These are phyloP conservation scores for Parietaria judaica DNA, from an alignment of 306 rosid genomes.

Conservation along the genomic window DNA sequence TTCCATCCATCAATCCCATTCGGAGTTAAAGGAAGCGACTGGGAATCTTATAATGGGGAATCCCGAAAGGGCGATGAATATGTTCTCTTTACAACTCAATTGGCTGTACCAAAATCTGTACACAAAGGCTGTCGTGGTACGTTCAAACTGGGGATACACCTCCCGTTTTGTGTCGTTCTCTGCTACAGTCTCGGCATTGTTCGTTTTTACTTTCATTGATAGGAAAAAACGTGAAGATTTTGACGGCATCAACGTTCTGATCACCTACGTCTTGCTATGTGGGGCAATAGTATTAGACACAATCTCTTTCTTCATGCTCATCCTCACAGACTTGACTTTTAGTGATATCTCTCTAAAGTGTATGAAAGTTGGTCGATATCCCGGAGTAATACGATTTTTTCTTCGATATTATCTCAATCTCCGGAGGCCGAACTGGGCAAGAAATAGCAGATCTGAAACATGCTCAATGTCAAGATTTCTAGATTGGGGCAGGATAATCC, in stretches of 20 bases:
- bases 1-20: too few relatives aligned
- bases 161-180: slow-evolving; percentile 13
- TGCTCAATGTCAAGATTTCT: too few relatives aligned
- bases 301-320: slow-evolving; percentile 18
- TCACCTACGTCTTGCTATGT: slow-evolving; percentile 30
- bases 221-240: slow-evolving; percentile 9
- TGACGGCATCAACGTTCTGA: slow-evolving; percentile 14
- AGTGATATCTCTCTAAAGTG: too few relatives aligned
- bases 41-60: not conserved
- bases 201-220: not conserved
- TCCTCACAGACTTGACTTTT: slow-evolving; percentile 34
- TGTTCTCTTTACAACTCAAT: slow-evolving; percentile 31
- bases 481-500: too few relatives aligned
- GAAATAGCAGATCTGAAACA: not conserved
- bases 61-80: not conserved
- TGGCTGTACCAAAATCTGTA: slow-evolving; percentile 35
- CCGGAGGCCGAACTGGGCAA: slow-evolving; percentile 6
- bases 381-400: not conserved
- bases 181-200: slow-evolving; percentile 13
- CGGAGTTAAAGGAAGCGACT: too few relatives aligned
- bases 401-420: not conserved
- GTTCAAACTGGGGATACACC: not conserved
- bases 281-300: slow-evolving; percentile 40
- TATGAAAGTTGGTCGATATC: not conserved
- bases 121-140: slow-evolving; percentile 26